Evolutionary conservation across 2,329 filamentous ascomycete genomes (phyloP), one percentile per base, ranked within the genome.

Genomic region (Beauveria scarabaeidicola): DNA sequence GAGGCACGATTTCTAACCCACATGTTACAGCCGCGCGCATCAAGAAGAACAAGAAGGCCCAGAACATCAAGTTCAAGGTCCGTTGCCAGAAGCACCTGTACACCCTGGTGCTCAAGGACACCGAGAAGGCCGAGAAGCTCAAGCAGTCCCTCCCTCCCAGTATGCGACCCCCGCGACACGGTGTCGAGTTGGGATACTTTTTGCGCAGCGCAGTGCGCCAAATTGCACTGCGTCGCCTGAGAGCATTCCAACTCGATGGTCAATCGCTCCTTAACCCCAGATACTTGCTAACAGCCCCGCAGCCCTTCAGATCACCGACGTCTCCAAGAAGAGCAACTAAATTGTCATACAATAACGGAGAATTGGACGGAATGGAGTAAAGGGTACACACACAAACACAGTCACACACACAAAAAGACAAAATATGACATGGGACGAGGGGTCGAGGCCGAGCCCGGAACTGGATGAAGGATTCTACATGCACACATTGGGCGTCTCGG

Each of bases 31-130:
- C 89, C 79, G 89, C 89, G 75, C 87, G 89, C 78, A 91, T 93
- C 84, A 93, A 97, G 91, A 94, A 95, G 86, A 96, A 88, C 87
- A 88, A 87, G 80, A 87, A 89, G 81, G 81, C 82, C 74, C 85
- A 88, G 77, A 88, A 93, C 84, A 92, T 94, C 88, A 99, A 99
- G 89, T 97, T 99, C 91, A 99, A 99, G 91, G 93, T 99, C 85
- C 91, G 94, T 79, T 97, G 94, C 89, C 84, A 90, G 77, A 86
- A 87, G 74, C 87, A 94, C 84, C 84, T 99, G 70, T 99, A 99
- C 89, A 97, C 94, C 70, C 88, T 99, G 72, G 90, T 96, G 77
- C 88, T 99, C 73, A 97, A 96, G 87, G 94, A 99, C 82, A 85
- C 86, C 74, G 94, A 97, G 77, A 97, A 97, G 90, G 95, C 93